A percentile compares a stretch with the other conserved stretches of the same genome.
phyloP scores from a whole-genome alignment of 140 eudicot species.

The Ambrosia hybrid region DNA sequence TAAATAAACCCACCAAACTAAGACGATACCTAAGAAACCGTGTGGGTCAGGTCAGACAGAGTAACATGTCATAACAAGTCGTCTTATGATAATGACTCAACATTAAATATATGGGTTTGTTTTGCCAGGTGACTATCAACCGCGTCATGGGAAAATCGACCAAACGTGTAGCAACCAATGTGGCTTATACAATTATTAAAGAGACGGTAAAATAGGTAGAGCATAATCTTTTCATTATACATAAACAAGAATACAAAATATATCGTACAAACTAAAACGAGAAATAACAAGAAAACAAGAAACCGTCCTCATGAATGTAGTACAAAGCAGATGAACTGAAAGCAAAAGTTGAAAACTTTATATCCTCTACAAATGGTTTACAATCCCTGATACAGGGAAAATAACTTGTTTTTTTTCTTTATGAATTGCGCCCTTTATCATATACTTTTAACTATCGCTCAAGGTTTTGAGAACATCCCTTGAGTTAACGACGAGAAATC shows the following conservation, averaged over 20 bases:
- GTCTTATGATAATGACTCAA: too few species aligned
- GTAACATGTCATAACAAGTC: too few species aligned
- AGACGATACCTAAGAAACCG: too few species aligned
- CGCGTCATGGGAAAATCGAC: not conserved
- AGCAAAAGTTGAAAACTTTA: conserved; percentile 27
- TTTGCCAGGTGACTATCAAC: not conserved
- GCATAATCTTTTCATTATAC: conserved; percentile 18
- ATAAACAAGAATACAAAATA: conserved; percentile 18
- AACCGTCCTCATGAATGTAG: conserved; percentile 28
- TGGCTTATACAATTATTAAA: not conserved
- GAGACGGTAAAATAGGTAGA: conserved; percentile 1
- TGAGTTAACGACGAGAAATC: conserved; percentile 97
- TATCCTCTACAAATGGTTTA: conserved; percentile 65
- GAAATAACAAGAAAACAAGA: conserved; percentile 2
- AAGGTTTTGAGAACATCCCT: conserved; percentile 86
- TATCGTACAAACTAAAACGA: not conserved
- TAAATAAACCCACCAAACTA: too few species aligned
- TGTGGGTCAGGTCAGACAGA: too few species aligned
- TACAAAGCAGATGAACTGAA: conserved; percentile 19
- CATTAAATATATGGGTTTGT: too few species aligned
- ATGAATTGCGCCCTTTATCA: conserved; percentile 27
- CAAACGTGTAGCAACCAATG: not conserved
- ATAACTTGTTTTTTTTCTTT: conserved; percentile 30
- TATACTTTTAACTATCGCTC: conserved; percentile 39
- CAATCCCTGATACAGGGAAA: conserved; percentile 43